phyloP scores from a whole-genome alignment of 139 green algal species.

The Coelastrella sp. region DNA sequence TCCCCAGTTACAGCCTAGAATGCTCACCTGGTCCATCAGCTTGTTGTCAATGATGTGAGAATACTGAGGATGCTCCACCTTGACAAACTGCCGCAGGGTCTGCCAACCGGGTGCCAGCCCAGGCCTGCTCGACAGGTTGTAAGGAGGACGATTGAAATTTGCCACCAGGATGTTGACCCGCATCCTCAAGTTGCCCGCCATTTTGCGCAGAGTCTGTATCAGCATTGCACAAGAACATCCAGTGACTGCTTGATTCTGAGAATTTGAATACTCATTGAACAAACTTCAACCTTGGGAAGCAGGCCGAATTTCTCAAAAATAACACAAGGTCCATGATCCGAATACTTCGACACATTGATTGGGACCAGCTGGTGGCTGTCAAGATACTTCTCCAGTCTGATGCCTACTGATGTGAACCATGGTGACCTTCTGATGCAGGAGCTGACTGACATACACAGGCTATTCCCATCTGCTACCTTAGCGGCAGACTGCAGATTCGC shows the following conservation, averaged over 20 bases:
- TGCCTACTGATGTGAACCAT: background rate
- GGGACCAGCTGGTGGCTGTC: too few species aligned
- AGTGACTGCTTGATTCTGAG: too few species aligned
- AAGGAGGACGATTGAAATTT: constrained; percentile 27
- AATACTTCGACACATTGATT: too few species aligned
- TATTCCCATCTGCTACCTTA: background rate
- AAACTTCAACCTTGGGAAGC: too few species aligned
- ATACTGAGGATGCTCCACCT: constrained; percentile 16
- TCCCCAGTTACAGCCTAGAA: background rate
- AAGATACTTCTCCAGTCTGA: too few species aligned
- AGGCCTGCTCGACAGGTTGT: constrained; percentile 12
- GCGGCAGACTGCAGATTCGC: background rate
- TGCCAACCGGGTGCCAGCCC: constrained; percentile 25
- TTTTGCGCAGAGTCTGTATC: background rate
- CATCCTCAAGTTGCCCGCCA: background rate
- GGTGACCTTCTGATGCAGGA: background rate
- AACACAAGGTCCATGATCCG: too few species aligned
- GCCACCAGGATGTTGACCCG: background rate
- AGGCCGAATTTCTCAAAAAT: too few species aligned
- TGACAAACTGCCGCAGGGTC: constrained; percentile 45
- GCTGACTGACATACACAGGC: background rate
- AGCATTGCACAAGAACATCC: background rate
- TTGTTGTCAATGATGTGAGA: constrained; percentile 50
- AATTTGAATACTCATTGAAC: too few species aligned
- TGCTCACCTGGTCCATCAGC: constrained; percentile 50